A percentile compares a stretch with the other conserved stretches of the same genome.
These are phyloP conservation scores for Macrocybe sp. DNA, from an alignment of 1,284 basidiomycete genomes.

Conservation along the genomic window DNA sequence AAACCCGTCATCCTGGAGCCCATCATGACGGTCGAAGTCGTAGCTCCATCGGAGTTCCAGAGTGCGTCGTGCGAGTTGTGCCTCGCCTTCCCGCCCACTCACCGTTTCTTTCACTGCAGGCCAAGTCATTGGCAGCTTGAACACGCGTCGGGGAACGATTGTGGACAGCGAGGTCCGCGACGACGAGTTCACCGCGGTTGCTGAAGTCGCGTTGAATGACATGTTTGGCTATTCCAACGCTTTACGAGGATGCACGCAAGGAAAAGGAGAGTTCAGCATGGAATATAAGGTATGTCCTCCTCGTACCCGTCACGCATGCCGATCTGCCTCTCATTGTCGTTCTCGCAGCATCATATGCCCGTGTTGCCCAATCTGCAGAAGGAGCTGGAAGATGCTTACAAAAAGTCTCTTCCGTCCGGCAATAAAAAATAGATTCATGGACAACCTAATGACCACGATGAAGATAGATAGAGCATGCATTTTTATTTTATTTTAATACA, in stretches of 20 bases:
- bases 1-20: conserved; percentile 89
- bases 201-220: conserved; percentile 94
- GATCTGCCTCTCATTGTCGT: conserved; percentile 4
- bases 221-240: conserved; percentile 99
- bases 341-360: conserved; percentile 64
- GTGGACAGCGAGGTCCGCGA: conserved; percentile 95
- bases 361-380: conserved; percentile 88
- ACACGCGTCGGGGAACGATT: conserved; percentile 92
- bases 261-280: conserved; percentile 97
- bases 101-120: conserved; percentile 30
- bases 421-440: conserved; percentile 48
- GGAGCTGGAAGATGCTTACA: conserved; percentile 71
- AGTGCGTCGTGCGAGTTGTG: conserved; percentile 41
- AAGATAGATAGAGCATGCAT: no score
- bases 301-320: conserved; percentile 2
- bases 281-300: conserved; percentile 74
- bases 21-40: conserved; percentile 97
- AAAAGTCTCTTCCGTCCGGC: conserved; percentile 42
- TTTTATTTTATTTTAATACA: no score
- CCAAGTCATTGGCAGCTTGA: conserved; percentile 91
- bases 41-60: conserved; percentile 96
- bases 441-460: no score
- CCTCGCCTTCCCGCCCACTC: conserved; percentile 1
- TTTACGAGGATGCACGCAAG: conserved; percentile 91
- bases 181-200: conserved; percentile 91